Conservation (phyloP, 345 rosid species). For the Jatropha curcas region DNA sequence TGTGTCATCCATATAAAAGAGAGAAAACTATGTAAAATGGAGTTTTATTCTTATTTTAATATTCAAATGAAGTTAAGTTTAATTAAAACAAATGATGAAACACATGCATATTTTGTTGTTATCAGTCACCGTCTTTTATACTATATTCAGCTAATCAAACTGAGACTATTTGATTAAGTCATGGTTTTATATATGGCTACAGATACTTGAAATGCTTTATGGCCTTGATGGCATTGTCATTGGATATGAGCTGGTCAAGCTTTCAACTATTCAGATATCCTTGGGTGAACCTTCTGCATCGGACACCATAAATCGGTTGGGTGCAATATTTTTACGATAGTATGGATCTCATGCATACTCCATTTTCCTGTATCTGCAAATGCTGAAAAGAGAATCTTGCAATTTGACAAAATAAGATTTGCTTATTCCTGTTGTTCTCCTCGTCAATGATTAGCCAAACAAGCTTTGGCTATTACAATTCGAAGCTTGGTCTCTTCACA, state of each 20-base stretch:
- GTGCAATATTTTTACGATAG: conserved; percentile 45
- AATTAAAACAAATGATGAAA: no score
- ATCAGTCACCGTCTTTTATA: not conserved
- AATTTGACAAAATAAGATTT: no score
- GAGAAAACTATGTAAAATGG: no score
- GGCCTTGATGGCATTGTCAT: conserved; percentile 61
- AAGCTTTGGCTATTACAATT: no score
- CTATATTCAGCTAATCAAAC: not conserved
- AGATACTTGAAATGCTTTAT: conserved; percentile 72
- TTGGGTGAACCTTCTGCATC: conserved; percentile 42
- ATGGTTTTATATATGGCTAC: conserved; percentile 4
- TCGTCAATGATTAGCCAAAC: no score
- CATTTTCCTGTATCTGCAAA: conserved; percentile 48
- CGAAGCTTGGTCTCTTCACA: no score
- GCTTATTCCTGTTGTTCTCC: not conserved
- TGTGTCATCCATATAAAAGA: no score
- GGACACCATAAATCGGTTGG: conserved; percentile 42
- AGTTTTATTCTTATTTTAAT: no score
- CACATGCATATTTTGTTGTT: no score
- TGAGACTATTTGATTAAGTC: not conserved
- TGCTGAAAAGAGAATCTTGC: conserved; percentile 35
- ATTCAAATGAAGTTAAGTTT: no score
- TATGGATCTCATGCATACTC: conserved; percentile 54
- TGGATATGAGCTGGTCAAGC: conserved; percentile 81
- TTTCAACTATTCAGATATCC: conserved; percentile 58